Conservation (phyloP, 2,329 filamentous ascomycete species). For the Talaromyces sp. region DNA sequence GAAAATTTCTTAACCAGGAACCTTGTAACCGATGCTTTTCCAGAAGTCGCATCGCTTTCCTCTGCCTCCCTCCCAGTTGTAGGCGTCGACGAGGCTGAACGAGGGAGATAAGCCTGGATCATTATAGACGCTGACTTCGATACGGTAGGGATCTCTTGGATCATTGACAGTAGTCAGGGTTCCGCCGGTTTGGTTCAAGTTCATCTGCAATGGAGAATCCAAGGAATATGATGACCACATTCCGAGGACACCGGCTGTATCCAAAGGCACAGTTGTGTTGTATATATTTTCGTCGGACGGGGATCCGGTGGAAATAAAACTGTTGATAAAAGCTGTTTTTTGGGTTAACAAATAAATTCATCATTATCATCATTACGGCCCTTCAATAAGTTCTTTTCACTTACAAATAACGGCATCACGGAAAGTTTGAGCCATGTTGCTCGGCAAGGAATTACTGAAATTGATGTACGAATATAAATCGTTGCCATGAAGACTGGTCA, state of each 20-base stretch:
- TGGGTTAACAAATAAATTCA: too few relatives aligned
- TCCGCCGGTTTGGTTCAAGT: slow-evolving; percentile 45
- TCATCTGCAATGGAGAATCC: slow-evolving; percentile 31
- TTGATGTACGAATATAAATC: slow-evolving; percentile 51
- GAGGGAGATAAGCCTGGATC: slow-evolving; percentile 29
- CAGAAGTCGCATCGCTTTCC: slow-evolving; percentile 45
- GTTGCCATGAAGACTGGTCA: slow-evolving; percentile 59
- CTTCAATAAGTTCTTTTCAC: too few relatives aligned
- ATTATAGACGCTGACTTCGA: slow-evolving; percentile 20
- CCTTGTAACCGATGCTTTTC: slow-evolving; percentile 18
- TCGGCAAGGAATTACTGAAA: slow-evolving; percentile 3
- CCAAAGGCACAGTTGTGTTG: slow-evolving; percentile 10
- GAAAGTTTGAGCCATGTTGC: slow-evolving; percentile 9
- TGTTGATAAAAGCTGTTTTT: slow-evolving; percentile 37
- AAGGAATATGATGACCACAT: slow-evolving; percentile 33
- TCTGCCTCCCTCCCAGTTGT: slow-evolving; percentile 44
- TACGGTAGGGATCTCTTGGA: slow-evolving; percentile 10
- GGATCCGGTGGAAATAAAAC: slow-evolving; percentile 39
- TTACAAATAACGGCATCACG: slow-evolving; percentile 3
- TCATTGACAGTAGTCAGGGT: slow-evolving; percentile 11
- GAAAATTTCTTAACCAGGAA: not conserved
- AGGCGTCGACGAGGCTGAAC: slow-evolving; percentile 39
- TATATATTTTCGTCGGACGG: slow-evolving; percentile 30
- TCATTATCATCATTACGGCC: too few relatives aligned
- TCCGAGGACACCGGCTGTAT: slow-evolving; percentile 3